Percentiles rank a stretch among this genome's conserved stretches.
phyloP scores from a whole-genome alignment of 495 filamentous ascomycete genomes.

The Penicillium paxilli region DNA sequence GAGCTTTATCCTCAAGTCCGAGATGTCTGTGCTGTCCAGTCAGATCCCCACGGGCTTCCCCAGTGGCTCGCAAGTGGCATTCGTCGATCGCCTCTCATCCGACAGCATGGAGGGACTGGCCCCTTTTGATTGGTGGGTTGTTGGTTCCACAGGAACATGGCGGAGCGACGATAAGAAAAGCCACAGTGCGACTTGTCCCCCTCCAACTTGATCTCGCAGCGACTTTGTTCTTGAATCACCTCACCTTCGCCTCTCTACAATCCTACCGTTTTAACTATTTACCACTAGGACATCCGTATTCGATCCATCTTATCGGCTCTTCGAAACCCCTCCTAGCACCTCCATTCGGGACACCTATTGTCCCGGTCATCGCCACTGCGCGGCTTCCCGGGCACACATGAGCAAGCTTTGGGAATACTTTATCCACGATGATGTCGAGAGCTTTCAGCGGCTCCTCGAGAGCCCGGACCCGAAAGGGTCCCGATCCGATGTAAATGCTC shows the following conservation, averaged over 20 bases:
- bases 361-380: conserved; percentile 18
- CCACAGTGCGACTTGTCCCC: neutral
- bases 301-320: neutral
- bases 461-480: conserved; percentile 36
- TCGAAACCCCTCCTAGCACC: neutral
- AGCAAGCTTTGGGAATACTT: conserved; percentile 93
- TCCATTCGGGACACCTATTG: neutral
- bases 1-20: too few species aligned
- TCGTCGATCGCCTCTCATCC: conserved; percentile 15
- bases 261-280: neutral
- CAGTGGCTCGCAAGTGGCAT: too few species aligned
- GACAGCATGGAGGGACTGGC: conserved; percentile 41
- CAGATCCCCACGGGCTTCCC: neutral
- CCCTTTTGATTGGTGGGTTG: conserved; percentile 32
- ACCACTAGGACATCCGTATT: neutral
- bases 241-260: neutral
- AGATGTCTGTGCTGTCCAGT: neutral
- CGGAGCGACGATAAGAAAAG: conserved; percentile 9
- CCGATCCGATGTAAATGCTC: conserved; percentile 73
- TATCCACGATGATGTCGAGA: conserved; percentile 92
- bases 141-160: conserved; percentile 16
- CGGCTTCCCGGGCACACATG: conserved; percentile 73
- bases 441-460: conserved; percentile 80
- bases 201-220: neutral
- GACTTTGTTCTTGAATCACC: too few species aligned